These are phyloP conservation scores for Mycosarcoma mackinlayi DNA, from an alignment of 1,284 basidiomycete genomes.

Conservation along the genomic window DNA sequence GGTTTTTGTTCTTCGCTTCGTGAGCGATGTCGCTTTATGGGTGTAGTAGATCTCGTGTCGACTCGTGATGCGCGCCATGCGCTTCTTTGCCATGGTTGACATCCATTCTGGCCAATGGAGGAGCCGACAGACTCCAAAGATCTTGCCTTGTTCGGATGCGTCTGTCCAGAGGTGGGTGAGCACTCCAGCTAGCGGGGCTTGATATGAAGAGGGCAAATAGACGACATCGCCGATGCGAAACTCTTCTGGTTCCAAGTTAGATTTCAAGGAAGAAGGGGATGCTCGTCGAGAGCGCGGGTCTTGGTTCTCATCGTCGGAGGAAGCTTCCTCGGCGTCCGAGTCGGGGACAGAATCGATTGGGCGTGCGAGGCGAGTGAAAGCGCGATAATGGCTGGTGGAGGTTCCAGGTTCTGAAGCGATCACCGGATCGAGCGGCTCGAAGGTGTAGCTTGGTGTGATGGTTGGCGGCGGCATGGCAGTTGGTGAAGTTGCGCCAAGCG, in stretches of 20 bases:
- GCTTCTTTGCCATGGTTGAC: conserved; percentile 50
- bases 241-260: conserved; percentile 26
- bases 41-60: conserved; percentile 58
- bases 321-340: conserved; percentile 33
- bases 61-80: conserved; percentile 45
- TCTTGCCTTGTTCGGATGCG: conserved; percentile 36
- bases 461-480: conserved; percentile 7
- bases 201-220: conserved; percentile 50
- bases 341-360: conserved; percentile 25
- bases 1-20: conserved; percentile 42
- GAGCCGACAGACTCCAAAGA: conserved; percentile 49
- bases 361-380: conserved; percentile 26
- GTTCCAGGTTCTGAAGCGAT: conserved; percentile 10
- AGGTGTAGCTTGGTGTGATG: conserved; percentile 15
- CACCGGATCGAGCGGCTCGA: conserved; percentile 33
- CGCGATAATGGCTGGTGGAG: conserved; percentile 40
- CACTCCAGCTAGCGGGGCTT: conserved; percentile 44
- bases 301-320: conserved; percentile 27
- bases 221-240: conserved; percentile 49
- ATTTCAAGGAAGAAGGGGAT: conserved; percentile 23
- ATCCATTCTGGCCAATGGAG: conserved; percentile 56
- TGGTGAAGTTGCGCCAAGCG: background rate
- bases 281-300: conserved; percentile 17
- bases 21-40: conserved; percentile 43
- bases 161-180: conserved; percentile 51